Evolutionary conservation across 352 stramenopile genomes (phyloP), one percentile per base, ranked within the genome.

Genomic region (Pythium myriotylum): DNA sequence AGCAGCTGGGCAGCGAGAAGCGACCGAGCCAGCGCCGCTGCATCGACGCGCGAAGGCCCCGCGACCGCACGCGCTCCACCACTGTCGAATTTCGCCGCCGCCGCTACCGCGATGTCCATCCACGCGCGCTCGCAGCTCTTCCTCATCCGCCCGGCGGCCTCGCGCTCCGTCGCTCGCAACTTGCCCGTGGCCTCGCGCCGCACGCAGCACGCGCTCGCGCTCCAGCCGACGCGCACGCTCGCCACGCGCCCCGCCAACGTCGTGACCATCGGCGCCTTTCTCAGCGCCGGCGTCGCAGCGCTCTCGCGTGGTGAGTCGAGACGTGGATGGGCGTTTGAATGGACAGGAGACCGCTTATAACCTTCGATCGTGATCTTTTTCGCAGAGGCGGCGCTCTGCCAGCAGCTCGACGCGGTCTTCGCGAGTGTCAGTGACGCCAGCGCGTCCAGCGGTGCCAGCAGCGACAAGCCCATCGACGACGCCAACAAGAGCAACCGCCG

Each of bases 81-180:
- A 54, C 33, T 56, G 27, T 52, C 58, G 29, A 51, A 49, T 58
- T 39, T n/a, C n/a, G n/a, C n/a, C 27, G 23, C 26, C 41, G 32
- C 13, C 27, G n/a, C n/a, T n/a, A n/a, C 10, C 35, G 33, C 45
- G 29, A 72, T 72, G 65, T 72, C 65, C 17, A 59, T 72, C 68
- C 77, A 84, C 66, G 74, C 81, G 59, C 77, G 73, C 46, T 59
- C 75, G 40, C 74, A 87, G 67, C 66, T 84, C 62, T 77, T 67
- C 27, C 27, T 65, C 4, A 65, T 72, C 35, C 65, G 65, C 48
- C 65, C 65, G 20, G 4, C 45, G 14, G 33, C 49, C 26, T 17
- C 54, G n/a, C 65, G 65, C 48, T 39, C 46, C 49, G 51, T 63
- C 50, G 46, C 64, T 46, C 64, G 64, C 40, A 72, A 67, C 40